Evolutionary conservation across 345 rosid genomes (phyloP).

Genomic region (Adansonia digitata): DNA sequence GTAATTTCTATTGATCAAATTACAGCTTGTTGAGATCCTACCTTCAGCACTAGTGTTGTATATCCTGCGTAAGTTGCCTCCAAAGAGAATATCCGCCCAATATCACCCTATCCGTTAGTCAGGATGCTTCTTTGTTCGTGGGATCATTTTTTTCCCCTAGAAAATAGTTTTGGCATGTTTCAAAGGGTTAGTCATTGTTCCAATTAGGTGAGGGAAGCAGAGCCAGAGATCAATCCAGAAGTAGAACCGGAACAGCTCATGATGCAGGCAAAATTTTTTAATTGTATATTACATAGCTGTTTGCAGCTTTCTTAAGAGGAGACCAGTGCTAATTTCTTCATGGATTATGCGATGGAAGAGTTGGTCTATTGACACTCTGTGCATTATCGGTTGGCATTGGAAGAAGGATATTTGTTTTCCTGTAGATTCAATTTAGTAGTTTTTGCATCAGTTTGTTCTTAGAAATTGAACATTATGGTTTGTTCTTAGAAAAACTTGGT

Average conservation of each 20-base stretch:
- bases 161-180: conserved; percentile 12
- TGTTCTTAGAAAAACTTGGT: too few relatives aligned
- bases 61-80: conserved; percentile 89
- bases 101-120: conserved; percentile 82
- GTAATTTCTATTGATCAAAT: conserved; percentile 15
- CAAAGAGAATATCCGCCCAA: conserved; percentile 87
- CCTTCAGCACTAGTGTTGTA: conserved; percentile 92
- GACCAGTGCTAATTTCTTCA: conserved; percentile 13
- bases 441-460: background rate
- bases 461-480: too few relatives aligned
- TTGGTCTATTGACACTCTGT: background rate
- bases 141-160: conserved; percentile 11
- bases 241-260: conserved; percentile 25
- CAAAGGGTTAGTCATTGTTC: background rate
- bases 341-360: background rate
- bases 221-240: conserved; percentile 20
- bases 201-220: conserved; percentile 10
- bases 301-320: conserved; percentile 20
- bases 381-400: background rate
- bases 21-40: conserved; percentile 87
- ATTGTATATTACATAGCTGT: conserved; percentile 11
- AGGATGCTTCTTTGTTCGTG: background rate
- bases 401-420: background rate
- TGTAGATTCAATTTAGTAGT: background rate
- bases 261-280: conserved; percentile 21